Base-by-base conservation (phyloP, 169 alveolate species). In the Plasmodium yoelii region DNA sequence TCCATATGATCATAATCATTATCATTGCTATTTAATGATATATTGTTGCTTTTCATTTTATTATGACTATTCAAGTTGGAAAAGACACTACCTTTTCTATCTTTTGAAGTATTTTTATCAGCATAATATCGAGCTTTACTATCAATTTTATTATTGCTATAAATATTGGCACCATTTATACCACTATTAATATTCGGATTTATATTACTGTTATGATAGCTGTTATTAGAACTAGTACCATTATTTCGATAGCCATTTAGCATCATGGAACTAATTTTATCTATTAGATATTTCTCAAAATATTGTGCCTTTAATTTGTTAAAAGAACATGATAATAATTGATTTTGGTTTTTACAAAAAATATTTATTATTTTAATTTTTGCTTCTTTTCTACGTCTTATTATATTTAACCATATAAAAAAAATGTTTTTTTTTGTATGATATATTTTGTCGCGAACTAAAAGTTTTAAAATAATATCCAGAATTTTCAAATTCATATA, bases 281-380 rank as follows among this genome's bases (percentile, higher is more conserved):
- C 74, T 28, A 49, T 51, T 26, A 77, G 19, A 77, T 77, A 26
- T 44, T 55, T 68, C 49, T 77, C 88, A 39, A 39, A 64, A 13
- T 49, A 77, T 24, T 77, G 63, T 10, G 49, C 53, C 69, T 51
- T 77, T 64, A 77, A 77, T 57, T 77, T 77, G 63, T 34, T 77
- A 13, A 77, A 46, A 68, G 69, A 47, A 64, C 15, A 77, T 34
- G 5, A 49, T 77, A 77, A 77, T 77, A 77, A 68, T 47, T 68
- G 42, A 6, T 77, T 34, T 44, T 63, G 46, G 56, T 77, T 77
- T 49, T 77, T 77, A 34, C 65, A 67, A 63, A 77, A 39, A 39
- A 47, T 13, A 2, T 39, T 39, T 42, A 77, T 51, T 56, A 77
- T 77, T 55, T 63, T 65, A 12, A 49, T 64, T n/a, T 42, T 77